Conservation (phyloP, 2,329 filamentous ascomycete species). For the Blastomyces percursus region DNA sequence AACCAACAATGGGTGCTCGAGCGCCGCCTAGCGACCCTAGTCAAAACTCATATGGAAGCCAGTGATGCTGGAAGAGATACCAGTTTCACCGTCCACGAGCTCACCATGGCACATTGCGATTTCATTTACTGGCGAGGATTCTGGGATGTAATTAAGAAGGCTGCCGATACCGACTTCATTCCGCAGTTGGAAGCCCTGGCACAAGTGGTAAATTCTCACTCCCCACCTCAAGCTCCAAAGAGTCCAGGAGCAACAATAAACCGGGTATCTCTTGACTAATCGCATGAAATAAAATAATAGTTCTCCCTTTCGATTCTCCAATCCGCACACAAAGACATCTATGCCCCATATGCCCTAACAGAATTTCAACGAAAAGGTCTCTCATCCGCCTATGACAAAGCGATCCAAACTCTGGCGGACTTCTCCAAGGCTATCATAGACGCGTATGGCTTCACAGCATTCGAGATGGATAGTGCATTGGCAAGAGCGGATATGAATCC, state of each 20-base stretch:
- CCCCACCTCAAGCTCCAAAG: background rate
- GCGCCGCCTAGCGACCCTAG: conserved; percentile 14
- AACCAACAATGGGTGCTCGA: conserved; percentile 17
- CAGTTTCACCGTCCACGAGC: conserved; percentile 16
- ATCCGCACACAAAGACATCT: conserved; percentile 13
- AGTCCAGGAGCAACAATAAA: background rate
- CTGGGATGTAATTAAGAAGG: conserved; percentile 13
- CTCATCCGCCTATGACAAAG: conserved; percentile 13
- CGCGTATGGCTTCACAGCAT: conserved; percentile 19
- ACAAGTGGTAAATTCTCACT: conserved; percentile 11
- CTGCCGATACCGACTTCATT: conserved; percentile 6
- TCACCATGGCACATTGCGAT: conserved; percentile 21
- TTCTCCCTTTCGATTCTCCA: conserved; percentile 17
- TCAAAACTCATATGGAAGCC: conserved; percentile 16
- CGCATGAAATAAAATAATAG: conserved; percentile 3
- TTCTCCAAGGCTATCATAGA: conserved; percentile 16
- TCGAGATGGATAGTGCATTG: conserved; percentile 19
- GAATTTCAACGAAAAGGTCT: conserved; percentile 10
- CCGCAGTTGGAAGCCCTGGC: conserved; percentile 9
- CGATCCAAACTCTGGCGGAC: conserved; percentile 14
- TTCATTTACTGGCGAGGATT: conserved; percentile 18
- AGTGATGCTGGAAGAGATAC: conserved; percentile 16
- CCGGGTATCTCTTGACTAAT: background rate
- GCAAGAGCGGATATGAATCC: conserved; percentile 17
- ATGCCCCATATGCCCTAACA: conserved; percentile 10